These are phyloP conservation scores for Flammula alnicola DNA, from an alignment of 1,284 basidiomycete genomes.

Conservation along the genomic window DNA sequence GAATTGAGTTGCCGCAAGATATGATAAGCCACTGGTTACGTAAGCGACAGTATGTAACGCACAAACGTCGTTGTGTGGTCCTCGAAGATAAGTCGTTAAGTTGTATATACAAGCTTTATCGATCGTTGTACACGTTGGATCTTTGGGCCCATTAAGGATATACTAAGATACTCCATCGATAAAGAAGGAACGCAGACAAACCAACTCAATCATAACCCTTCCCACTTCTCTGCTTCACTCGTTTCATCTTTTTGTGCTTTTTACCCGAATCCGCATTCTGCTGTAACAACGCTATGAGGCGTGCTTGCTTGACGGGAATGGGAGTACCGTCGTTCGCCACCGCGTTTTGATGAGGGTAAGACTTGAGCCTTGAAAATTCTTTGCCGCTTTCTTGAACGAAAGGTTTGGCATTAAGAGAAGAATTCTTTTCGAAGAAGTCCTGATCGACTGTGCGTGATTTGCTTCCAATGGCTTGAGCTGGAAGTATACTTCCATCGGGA, in stretches of 20 bases:
- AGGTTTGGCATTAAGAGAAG: conserved; percentile 54
- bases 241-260: conserved; percentile 88
- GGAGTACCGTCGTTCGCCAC: conserved; percentile 78
- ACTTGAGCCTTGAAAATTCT: conserved; percentile 62
- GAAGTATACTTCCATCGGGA: conserved; percentile 28
- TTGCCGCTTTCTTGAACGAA: conserved; percentile 65
- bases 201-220: conserved; percentile 78
- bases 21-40: no score
- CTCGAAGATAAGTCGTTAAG: no score
- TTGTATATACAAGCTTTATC: no score
- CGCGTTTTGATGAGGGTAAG: conserved; percentile 83
- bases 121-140: no score
- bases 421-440: conserved; percentile 78
- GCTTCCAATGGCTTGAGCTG: conserved; percentile 42
- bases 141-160: no score
- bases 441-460: conserved; percentile 79
- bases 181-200: neutral
- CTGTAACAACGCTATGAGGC: conserved; percentile 51
- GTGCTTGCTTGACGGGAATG: conserved; percentile 52
- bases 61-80: no score
- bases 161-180: neutral
- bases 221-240: conserved; percentile 87
- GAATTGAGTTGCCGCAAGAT: no score
- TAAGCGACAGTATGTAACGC: no score
- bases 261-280: conserved; percentile 63